phyloP scores from a whole-genome alignment of 1,284 basidiomycete genomes.

The Trichosporon coremiiforme region DNA sequence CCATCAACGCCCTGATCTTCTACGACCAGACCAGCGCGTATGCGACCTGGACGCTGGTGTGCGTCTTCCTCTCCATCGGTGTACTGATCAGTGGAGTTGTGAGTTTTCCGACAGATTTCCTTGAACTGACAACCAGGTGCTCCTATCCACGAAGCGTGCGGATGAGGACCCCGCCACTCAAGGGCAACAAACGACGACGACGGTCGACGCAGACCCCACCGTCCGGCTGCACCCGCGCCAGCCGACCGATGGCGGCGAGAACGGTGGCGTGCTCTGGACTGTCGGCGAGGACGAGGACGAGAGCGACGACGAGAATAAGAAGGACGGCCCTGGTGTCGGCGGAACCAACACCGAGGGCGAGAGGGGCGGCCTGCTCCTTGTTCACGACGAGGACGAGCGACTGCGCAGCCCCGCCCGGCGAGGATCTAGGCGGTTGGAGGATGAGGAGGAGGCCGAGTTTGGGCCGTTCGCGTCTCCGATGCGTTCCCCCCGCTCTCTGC shows the following conservation, averaged over 20 bases:
- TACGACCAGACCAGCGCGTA: constrained; percentile 80
- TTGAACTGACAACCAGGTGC: constrained; percentile 36
- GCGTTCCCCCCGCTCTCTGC: not conserved
- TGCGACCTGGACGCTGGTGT: constrained; percentile 78
- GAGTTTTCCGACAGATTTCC: constrained; percentile 29
- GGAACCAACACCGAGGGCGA: constrained; percentile 32
- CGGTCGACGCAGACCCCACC: constrained; percentile 25
- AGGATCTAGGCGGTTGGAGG: constrained; percentile 4
- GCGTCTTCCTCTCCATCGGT: constrained; percentile 79
- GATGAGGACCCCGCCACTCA: constrained; percentile 32
- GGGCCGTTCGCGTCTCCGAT: constrained; percentile 10
- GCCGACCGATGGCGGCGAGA: constrained; percentile 28
- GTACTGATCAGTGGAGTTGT: constrained; percentile 85
- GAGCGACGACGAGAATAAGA: constrained; percentile 35
- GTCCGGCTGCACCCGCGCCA: constrained; percentile 27
- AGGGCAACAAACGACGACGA: constrained; percentile 21
- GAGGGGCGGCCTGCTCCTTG: constrained; percentile 30
- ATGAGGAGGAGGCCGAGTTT: constrained; percentile 17
- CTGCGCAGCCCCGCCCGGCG: not conserved
- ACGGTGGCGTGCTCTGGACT: constrained; percentile 40
- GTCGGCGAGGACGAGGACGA: constrained; percentile 48
- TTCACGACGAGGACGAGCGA: constrained; percentile 24
- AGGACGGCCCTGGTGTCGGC: constrained; percentile 39
- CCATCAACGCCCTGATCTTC: constrained; percentile 89
- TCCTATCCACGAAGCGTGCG: constrained; percentile 52